Evolutionary conservation across 495 filamentous ascomycete species (phyloP), one percentile per base, ranked within the genome.

Genomic region (Lasiosphaeria ovina): DNA sequence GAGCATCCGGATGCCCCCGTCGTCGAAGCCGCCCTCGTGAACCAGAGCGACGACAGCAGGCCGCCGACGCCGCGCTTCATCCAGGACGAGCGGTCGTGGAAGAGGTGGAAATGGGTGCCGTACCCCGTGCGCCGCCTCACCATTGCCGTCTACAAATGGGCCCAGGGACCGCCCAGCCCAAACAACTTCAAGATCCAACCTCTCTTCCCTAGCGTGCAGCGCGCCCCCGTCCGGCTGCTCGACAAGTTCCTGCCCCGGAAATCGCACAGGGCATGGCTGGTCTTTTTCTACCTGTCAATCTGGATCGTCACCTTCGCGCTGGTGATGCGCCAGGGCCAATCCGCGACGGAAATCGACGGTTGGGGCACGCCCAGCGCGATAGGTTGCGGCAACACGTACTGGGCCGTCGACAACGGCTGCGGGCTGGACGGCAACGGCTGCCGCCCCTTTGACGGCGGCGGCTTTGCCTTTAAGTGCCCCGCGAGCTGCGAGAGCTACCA

Each of bases 381-480:
- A 11, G 83, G 88, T 5, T 95, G 91, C 66, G 77, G 81, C n/a
- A 77, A 81, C 55, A 70, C 74, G n/a, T 79, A 74, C 57, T 92
- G 90, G 90, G 72, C 75, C 17, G 75, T 80, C 50, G 87, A 85
- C 42, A 92, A 92, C 58, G 76, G 77, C 34, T 96, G 92, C 69
- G 92, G 91, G 4, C 65, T 94, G 8, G 84, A 96, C 63, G 92
- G 92, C 12, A 85, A 87, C 51, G 75, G 85, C 61, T 96, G 92
- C 71, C 84, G 88, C n/a, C 92, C 92, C 0, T 96, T 96, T 66
- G 81, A 79, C 47, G 82, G 83, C 57, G 81, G 81, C 53, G 83
- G 81, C 2, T 81, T 89, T 61, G 80, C 89, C 12, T 96, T 96
- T 70, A 81, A 87, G 52, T 96, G 92, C 66, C 89, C 91, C 33